Conservation (phyloP, 768 basidiomycete genomes). For the Phanerodontia chrysosporium region DNA sequence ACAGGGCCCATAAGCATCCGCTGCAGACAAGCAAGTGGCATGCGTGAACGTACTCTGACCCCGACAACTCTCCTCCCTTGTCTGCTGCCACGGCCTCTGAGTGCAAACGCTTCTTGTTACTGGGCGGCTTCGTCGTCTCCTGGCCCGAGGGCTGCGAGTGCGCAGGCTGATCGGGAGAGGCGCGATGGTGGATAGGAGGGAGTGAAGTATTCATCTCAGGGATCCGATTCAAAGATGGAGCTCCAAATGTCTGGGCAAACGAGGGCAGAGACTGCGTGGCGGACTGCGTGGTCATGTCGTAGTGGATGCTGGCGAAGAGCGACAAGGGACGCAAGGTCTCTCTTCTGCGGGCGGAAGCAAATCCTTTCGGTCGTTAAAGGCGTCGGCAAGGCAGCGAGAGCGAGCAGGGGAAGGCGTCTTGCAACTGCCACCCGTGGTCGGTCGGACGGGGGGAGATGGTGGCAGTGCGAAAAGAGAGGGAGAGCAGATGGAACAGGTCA, state of each 20-base stretch:
- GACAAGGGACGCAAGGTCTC: background rate
- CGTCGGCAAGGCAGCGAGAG: background rate
- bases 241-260: conserved; percentile 73
- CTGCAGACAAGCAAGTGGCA: background rate
- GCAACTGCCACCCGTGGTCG: background rate
- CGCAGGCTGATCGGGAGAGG: conserved; percentile 23
- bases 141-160: conserved; percentile 19
- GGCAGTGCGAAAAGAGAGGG: conserved; percentile 8
- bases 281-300: conserved; percentile 41
- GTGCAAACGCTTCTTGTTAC: conserved; percentile 25
- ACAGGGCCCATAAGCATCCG: conserved; percentile 8
- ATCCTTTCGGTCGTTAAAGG: background rate
- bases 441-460: background rate
- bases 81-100: conserved; percentile 16
- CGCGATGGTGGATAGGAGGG: conserved; percentile 59
- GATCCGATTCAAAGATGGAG: conserved; percentile 47
- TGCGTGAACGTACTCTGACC: conserved; percentile 42
- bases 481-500: conserved; percentile 5
- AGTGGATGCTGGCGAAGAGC: conserved; percentile 26
- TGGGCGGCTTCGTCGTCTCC: conserved; percentile 13
- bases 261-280: conserved; percentile 65
- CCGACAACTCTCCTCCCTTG: conserved; percentile 31
- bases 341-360: background rate
- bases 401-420: background rate
- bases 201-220: conserved; percentile 48